A percentile compares a stretch with the other conserved stretches of the same genome.
phyloP scores from a whole-genome alignment of 2,329 filamentous ascomycete species.

The Alternaria tenuissima region DNA sequence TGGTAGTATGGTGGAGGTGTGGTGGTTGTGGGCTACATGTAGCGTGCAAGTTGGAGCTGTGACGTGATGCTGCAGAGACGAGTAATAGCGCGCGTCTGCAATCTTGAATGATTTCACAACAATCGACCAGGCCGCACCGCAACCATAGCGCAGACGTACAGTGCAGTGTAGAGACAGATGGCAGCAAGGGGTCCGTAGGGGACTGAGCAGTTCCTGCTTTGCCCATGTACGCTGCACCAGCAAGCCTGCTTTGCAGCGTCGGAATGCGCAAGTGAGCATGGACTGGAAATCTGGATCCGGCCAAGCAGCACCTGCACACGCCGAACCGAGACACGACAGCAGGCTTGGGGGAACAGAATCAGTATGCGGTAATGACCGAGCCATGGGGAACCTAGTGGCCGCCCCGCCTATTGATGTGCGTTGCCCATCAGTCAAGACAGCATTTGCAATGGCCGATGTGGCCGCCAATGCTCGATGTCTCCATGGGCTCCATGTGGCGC shows the following conservation, averaged over 20 bases:
- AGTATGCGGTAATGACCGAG: constrained; percentile 18
- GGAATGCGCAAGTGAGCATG: constrained; percentile 11
- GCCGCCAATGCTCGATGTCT: neutral
- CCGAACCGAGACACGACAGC: constrained; percentile 23
- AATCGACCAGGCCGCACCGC: constrained; percentile 9
- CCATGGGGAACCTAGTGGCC: constrained; percentile 4
- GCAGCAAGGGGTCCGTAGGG: neutral
- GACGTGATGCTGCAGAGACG: constrained; percentile 21
- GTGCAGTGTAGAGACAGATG: neutral
- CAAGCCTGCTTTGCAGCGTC: constrained; percentile 18
- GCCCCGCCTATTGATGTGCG: neutral
- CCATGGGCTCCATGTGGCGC: neutral
- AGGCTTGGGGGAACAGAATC: constrained; percentile 12
- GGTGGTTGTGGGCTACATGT: constrained; percentile 24
- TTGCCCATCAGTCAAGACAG: constrained; percentile 1
- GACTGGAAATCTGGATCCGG: constrained; percentile 19
- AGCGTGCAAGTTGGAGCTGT: constrained; percentile 29
- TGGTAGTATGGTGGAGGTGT: constrained; percentile 26
- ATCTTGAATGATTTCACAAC: constrained; percentile 28
- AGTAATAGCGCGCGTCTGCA: constrained; percentile 26
- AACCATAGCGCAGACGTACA: constrained; percentile 8
- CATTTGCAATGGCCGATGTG: neutral
- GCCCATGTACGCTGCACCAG: constrained; percentile 1
- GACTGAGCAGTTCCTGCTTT: constrained; percentile 17
- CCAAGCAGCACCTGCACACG: constrained; percentile 8